A percentile compares a stretch with the other conserved stretches of the same genome.
phyloP scores from a whole-genome alignment of 176 grass and related monocot species.

The Carex littledalei region DNA sequence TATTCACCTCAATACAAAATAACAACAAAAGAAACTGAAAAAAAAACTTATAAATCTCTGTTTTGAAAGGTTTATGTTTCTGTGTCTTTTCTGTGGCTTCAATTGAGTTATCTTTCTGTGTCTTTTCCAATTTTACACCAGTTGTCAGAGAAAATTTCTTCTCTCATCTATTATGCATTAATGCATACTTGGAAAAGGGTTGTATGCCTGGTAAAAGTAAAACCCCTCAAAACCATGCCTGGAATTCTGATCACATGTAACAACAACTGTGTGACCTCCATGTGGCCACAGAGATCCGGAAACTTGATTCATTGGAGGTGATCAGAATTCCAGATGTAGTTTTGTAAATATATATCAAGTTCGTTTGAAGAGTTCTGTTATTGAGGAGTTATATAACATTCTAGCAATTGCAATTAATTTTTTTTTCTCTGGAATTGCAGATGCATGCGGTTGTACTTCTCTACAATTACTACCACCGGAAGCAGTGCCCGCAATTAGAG shows the following conservation, averaged over 20 bases:
- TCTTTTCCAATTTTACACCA: too few relatives aligned
- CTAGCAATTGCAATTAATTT: too few relatives aligned
- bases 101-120: too few relatives aligned
- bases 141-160: not conserved
- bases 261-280: not conserved
- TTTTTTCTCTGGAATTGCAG: slow-evolving; percentile 20
- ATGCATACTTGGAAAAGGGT: not conserved
- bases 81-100: too few relatives aligned
- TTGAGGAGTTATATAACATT: not conserved
- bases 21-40: too few relatives aligned
- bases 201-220: not conserved
- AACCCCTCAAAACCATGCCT: not conserved
- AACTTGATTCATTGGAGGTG: not conserved
- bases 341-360: not conserved
- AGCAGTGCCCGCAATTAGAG: slow-evolving; percentile 37
- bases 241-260: not conserved
- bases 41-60: too few relatives aligned
- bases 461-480: slow-evolving; percentile 76
- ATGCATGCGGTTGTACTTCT: slow-evolving; percentile 50
- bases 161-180: not conserved
- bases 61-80: too few relatives aligned
- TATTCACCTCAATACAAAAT: too few relatives aligned
- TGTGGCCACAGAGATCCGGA: not conserved
- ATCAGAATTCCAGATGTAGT: not conserved
- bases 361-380: not conserved